These are phyloP conservation scores for Rhizomucor miehei DNA, from an alignment of 371 early-diverging fungal species.

Conservation along the genomic window DNA sequence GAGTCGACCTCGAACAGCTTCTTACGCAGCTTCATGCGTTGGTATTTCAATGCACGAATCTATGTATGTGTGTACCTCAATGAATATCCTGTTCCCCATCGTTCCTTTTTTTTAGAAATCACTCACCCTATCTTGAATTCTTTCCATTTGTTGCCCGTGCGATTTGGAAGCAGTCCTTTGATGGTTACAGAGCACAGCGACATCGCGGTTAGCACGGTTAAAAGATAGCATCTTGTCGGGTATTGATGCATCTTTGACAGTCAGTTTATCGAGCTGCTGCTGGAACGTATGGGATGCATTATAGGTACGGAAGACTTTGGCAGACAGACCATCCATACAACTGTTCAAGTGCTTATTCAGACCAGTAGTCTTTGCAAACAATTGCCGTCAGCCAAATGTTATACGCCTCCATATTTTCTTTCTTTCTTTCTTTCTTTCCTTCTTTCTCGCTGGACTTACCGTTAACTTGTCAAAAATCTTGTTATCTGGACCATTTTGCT, in stretches of 20 bases:
- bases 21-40: conserved; percentile 67
- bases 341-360: conserved; percentile 87
- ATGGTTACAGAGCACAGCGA: conserved; percentile 97
- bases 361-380: conserved; percentile 51
- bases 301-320: conserved; percentile 98
- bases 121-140: conserved; percentile 73
- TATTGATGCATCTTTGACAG: conserved; percentile 65
- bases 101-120: background rate
- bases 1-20: conserved; percentile 71
- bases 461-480: conserved; percentile 88
- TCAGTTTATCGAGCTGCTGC: conserved; percentile 73
- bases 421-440: no score
- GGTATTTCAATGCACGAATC: conserved; percentile 82
- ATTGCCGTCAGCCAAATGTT: background rate
- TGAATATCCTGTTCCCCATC: background rate
- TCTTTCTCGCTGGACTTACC: conserved; percentile 45
- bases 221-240: conserved; percentile 90
- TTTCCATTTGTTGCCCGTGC: conserved; percentile 76
- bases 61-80: no score
- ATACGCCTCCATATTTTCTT: no score
- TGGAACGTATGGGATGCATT: conserved; percentile 96
- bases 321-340: conserved; percentile 91
- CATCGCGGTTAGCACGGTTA: conserved; percentile 95
- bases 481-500: conserved; percentile 65
- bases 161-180: conserved; percentile 86